phyloP scores from a whole-genome alignment of 495 filamentous ascomycete species.

The Penicillium alfredii region DNA sequence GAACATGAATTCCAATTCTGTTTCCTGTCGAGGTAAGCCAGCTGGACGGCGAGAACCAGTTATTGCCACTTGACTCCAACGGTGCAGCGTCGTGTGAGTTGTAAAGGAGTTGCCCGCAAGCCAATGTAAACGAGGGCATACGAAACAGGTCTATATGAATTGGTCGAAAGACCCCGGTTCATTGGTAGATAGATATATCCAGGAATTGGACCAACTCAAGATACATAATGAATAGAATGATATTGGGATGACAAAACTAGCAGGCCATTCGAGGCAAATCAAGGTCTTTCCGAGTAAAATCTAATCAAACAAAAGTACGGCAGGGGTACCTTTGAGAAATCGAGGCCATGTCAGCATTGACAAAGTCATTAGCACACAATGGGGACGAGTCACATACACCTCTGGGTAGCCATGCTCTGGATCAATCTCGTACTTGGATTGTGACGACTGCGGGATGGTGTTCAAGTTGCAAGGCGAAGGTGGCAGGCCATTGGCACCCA shows the following conservation, averaged over 20 bases:
- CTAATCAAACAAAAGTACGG: constrained; percentile 46
- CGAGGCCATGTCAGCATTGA: constrained; percentile 20
- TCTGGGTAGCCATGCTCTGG: constrained; percentile 45
- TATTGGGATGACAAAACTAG: constrained; percentile 1
- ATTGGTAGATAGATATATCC: not conserved
- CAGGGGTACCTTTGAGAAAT: constrained; percentile 49
- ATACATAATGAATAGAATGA: not conserved
- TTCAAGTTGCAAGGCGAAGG: constrained; percentile 69
- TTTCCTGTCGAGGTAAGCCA: too few relatives aligned
- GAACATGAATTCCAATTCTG: too few relatives aligned
- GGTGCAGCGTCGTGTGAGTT: too few relatives aligned
- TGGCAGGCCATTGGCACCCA: constrained; percentile 71
- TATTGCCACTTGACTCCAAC: too few relatives aligned
- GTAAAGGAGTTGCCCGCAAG: too few relatives aligned
- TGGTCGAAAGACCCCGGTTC: too few relatives aligned
- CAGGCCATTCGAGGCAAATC: not conserved
- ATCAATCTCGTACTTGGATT: constrained; percentile 41
- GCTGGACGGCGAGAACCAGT: too few relatives aligned
- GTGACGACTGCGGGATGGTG: constrained; percentile 14
- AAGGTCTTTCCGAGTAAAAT: constrained; percentile 3
- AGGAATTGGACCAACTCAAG: not conserved
- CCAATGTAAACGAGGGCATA: too few relatives aligned
- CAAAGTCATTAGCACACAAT: not conserved
- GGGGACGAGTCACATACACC: constrained; percentile 39
- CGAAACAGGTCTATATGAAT: too few relatives aligned